Base-by-base conservation (phyloP, 2,329 filamentous ascomycete species). In the Camillea tinctor region DNA sequence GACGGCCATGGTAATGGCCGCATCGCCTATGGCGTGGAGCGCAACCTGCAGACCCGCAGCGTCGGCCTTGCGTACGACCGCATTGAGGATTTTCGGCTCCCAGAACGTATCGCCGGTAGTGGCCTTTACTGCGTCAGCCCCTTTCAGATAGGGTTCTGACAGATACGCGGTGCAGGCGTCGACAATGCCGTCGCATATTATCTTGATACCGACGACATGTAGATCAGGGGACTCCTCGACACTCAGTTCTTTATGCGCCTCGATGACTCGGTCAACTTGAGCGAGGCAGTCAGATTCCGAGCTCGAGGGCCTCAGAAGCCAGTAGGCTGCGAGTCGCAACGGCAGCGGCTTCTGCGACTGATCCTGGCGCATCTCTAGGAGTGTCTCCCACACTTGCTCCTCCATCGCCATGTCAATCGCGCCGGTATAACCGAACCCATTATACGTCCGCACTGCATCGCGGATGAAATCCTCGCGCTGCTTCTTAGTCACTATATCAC, bases 381-480 rank as follows among this genome's bases (percentile, higher is more conserved):
- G 74, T 30, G 57, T 61, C 17, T 80, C 79, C 83, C 84, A 86
- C 0, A 79, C 78, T 22, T 77, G 79, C 48, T 85, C 82, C 60
- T 86, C 84, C 84, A 86, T 86, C 51, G 84, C 84, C 84, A 86
- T 86, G 56, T 86, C 84, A 7, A 84, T 75, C 48, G 83, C 76
- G 1, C 83, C 82, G 0, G 83, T 86, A 66, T 83, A 84, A 1
- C 84, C 84, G 1, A 77, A 80, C 0, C 76, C 71, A 61, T 80
- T 80, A 65, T 84, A 86, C 0, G 80, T 77, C 2, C 75, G 66
- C 22, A 86, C 76, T 0, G 82, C 84, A 0, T 79, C 79, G 19
- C 72, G 71, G 61, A 86, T 76, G 2, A 79, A 77, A 4, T 77
- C 75, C 55, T 80, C 77, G 40, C 79, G 79, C 52, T 85, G 81